Base-by-base conservation (phyloP, 208 protist genomes). In the Leishmania braziliensis region DNA sequence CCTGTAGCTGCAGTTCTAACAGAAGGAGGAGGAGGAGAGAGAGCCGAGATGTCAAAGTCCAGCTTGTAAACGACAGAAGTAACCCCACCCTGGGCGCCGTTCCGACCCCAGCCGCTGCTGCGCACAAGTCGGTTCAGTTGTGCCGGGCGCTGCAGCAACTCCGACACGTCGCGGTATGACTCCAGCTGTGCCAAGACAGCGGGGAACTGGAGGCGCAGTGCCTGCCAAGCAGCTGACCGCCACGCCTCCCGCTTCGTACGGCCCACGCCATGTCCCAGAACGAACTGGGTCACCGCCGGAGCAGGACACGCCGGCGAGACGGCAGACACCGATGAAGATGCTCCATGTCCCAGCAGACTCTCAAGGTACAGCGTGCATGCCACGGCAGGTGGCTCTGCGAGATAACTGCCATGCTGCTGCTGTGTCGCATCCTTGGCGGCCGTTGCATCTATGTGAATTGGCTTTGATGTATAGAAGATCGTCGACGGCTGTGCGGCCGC, bases 171-270 rank as follows among this genome's bases (percentile, higher is more conserved):
- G 26, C 86, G 84, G 60, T 88, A 83, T 23, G 78, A 74, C 33
- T 90, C 87, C 36, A 94, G 50, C 73, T 95, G 92, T 9, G 74
- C 48, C 12, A 91, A 39, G 14, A 86, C 77, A 33, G 74, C 69
- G 26, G 89, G 89, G 78, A 92, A 95, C 75, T 94, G 92, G 10
- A 78, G 69, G 1, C 75, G 83, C n/a, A 95, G 75, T 5, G 90
- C 92, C 63, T 90, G 78, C 74, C 84, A 85, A 23, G 92, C 88
- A 14, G 92, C 92, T 1, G 89, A 82, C 6, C 75, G 70, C 92
- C 92, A 95, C 33, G 92, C 92, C 60, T 79, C 76, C 0, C 84
- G 73, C 78, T 92, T 92, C 12, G 56, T 91, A 5, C 77, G 69
- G 3, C 92, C 92, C 12, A 88, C 71, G 39, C 92, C 92, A 5